Evolutionary conservation across 176 grass and related monocot species (phyloP), one percentile per base, ranked within the genome.

Genomic region (Metroxylon sagu): DNA sequence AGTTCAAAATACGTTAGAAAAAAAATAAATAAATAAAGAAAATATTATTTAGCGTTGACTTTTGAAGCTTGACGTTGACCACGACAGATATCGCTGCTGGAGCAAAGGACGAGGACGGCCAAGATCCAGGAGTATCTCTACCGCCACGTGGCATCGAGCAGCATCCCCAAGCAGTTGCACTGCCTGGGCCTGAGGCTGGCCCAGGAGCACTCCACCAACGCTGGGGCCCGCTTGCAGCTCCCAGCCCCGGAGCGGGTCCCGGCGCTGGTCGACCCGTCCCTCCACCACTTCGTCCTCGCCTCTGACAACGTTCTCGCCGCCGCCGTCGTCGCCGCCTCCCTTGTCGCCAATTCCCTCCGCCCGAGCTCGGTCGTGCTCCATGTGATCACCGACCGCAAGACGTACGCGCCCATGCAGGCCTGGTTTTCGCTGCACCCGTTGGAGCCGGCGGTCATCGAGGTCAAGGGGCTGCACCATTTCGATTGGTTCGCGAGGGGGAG

Each of bases 71-170:
- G 56, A 43, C 35, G 7, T 43, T 43, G 35, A 43, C 35, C 8
- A 43, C 8, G 35, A 43, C 59, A 73, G 70, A 50, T 73, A 7
- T 54, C 48, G 15, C 14, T 73, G 3, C 29, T 68, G 18, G 65
- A 68, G 8, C 52, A 68, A 5, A 56, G 21, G 65, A 68, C 65
- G 4, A 19, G 65, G 27, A 52, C 55, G 17, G 65, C 52, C 29
- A 68, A 68, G 52, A 68, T 68, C 26, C 52, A 56, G 65, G 65
- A 68, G 65, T 68, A 68, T 29, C 52, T 68, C 4, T 68, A 68
- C 52, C 65, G 65, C 65, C 65, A 68, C n/a, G 65, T 68, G 28
- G 65, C 65, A 52, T 68, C 65, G 1, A 56, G 50, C 52, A 68
- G 65, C 28, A 48, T 68, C 65, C 65, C 65, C 29, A 68, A 68